Percentiles rank a stretch among this genome's conserved stretches.
Evolutionary conservation across 768 basidiomycete species (phyloP).

Genomic region (Floccularia luteovirens): DNA sequence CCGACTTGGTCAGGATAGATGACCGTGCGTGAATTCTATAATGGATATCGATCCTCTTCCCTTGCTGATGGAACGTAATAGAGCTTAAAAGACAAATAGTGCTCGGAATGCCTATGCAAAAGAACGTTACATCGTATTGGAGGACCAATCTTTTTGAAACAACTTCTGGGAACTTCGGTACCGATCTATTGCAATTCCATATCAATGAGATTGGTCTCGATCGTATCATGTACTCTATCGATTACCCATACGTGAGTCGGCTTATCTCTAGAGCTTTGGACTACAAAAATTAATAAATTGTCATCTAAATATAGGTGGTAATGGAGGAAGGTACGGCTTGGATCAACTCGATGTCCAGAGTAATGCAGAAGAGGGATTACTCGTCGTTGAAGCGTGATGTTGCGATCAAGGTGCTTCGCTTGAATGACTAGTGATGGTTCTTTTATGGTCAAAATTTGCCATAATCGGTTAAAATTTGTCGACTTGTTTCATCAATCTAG

Average conservation of each 20-base stretch:
- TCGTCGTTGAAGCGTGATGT: slow-evolving; percentile 16
- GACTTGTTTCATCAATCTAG: too few relatives aligned
- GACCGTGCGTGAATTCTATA: slow-evolving; percentile 17
- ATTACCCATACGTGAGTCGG: slow-evolving; percentile 23
- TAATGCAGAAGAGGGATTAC: slow-evolving; percentile 11
- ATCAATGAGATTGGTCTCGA: slow-evolving; percentile 29
- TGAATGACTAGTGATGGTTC: too few relatives aligned
- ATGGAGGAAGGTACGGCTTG: slow-evolving; percentile 10
- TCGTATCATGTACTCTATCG: slow-evolving; percentile 32
- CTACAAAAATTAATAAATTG: neutral
- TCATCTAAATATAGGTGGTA: slow-evolving; percentile 11
- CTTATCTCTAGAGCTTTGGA: neutral
- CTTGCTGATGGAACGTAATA: slow-evolving; percentile 7
- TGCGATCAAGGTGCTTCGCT: slow-evolving; percentile 18
- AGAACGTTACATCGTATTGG: slow-evolving; percentile 29
- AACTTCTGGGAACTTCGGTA: slow-evolving; percentile 31
- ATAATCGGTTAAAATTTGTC: too few relatives aligned
- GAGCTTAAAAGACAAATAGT: slow-evolving; percentile 20
- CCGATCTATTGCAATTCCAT: slow-evolving; percentile 29
- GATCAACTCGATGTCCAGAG: neutral
- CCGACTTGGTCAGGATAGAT: slow-evolving; percentile 31
- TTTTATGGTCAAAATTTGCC: too few relatives aligned
- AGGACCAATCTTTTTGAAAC: slow-evolving; percentile 31
- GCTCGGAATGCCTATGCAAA: slow-evolving; percentile 26
- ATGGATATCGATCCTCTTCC: neutral